Evolutionary conservation across 495 filamentous ascomycete species (phyloP).

Genomic region (Xanthoparmelia taractica): DNA sequence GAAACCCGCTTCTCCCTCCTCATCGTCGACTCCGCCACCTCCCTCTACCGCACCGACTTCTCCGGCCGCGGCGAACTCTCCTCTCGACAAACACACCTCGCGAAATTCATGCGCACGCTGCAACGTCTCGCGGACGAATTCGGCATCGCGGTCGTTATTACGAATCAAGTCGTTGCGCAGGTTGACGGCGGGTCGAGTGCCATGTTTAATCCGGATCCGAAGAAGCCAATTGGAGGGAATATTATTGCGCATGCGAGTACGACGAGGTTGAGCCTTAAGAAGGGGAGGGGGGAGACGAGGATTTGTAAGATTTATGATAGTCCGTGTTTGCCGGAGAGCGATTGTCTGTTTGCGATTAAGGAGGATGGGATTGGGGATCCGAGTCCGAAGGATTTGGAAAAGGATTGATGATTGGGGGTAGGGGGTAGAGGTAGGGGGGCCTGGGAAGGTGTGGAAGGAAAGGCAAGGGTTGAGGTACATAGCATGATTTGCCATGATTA

Average conservation of each 20-base stretch:
- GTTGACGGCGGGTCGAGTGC: slow-evolving; percentile 90
- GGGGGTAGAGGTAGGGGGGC: neutral
- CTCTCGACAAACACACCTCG: slow-evolving; percentile 81
- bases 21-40: slow-evolving; percentile 89
- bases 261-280: slow-evolving; percentile 82
- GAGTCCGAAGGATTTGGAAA: slow-evolving; percentile 89
- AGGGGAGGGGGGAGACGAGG: slow-evolving; percentile 88
- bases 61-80: slow-evolving; percentile 88
- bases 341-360: slow-evolving; percentile 93
- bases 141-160: slow-evolving; percentile 96
- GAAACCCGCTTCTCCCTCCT: slow-evolving; percentile 95
- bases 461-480: neutral
- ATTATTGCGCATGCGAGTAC: slow-evolving; percentile 97
- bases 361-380: slow-evolving; percentile 97
- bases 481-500: neutral
- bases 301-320: slow-evolving; percentile 99
- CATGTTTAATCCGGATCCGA: slow-evolving; percentile 99
- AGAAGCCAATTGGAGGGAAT: slow-evolving; percentile 98
- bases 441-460: too few species aligned
- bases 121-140: slow-evolving; percentile 96
- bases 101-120: slow-evolving; percentile 93
- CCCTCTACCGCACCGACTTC: slow-evolving; percentile 94
- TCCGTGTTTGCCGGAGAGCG: slow-evolving; percentile 90
- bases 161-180: slow-evolving; percentile 96
- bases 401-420: slow-evolving; percentile 38